Base-by-base conservation (phyloP, 2,329 filamentous ascomycete genomes). In the Alternaria longipes region DNA sequence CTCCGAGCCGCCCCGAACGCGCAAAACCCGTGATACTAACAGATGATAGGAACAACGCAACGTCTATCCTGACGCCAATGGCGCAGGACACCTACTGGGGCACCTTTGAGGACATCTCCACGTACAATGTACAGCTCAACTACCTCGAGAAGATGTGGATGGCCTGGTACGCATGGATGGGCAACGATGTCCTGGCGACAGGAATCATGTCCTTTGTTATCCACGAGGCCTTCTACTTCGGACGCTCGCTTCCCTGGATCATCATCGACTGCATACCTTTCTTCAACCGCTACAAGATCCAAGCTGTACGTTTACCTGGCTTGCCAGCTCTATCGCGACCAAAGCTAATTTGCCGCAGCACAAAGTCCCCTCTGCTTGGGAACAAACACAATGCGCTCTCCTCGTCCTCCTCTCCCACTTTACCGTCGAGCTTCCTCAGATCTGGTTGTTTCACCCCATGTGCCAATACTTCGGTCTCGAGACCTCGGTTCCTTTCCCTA, bases 371-470 rank as follows among this genome's bases (percentile, higher is more conserved):
- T 97, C 93, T n/a, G 84, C 90, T 55, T 90, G 89, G 77, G 95
- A 99, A 81, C 95, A 99, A 82, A 97, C 92, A 89, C 88, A 94
- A 76, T 99, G 95, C 83, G 94, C 95, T 62, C 89, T 89, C 79
- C 89, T 97, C 69, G 95, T 99, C 66, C 90, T 99, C 67, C 84
- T 98, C 74, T 94, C 90, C 79, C 95, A 99, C 81, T 97, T 98
- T 82, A 98, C 95, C 69, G 95, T 97, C 80, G 95, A 99, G 82
- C 88, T 99, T 38, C 95, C 95, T 64, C 95, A 98, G 82, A 98
- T 98, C 80, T 98, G 94, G 94, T 87, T 98, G 73, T 99, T 99
- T 87, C 95, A 99, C 84, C 95, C 95, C 30, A 88, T 97, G 84
- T 94, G 94, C 60, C 92, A 94, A 78, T 97, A 89, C 82, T 94